Evolutionary conservation across 2,329 filamentous ascomycete species (phyloP).

Genomic region (Penicillium verrucosum): DNA sequence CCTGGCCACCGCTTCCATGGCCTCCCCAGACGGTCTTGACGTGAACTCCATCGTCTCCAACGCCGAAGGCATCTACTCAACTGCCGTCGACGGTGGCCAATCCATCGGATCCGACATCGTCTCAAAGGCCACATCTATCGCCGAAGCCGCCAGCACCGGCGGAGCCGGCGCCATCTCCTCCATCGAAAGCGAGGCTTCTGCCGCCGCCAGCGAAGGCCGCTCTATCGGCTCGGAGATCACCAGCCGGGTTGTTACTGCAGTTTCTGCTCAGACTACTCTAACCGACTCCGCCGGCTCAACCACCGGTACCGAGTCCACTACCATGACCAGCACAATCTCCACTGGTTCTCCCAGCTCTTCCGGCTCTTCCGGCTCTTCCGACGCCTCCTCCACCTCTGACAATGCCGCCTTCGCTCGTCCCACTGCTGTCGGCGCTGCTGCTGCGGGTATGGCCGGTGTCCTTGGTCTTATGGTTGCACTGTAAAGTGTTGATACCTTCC

Average conservation of each 20-base stretch:
- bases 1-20: constrained; percentile 23
- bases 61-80: background rate
- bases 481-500: constrained; percentile 16
- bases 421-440: constrained; percentile 19
- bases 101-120: constrained; percentile 15
- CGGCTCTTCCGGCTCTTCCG: constrained; percentile 8
- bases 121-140: constrained; percentile 8
- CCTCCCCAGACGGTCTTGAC: constrained; percentile 15
- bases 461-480: constrained; percentile 31
- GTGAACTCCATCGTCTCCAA: constrained; percentile 20
- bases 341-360: background rate
- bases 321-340: constrained; percentile 8
- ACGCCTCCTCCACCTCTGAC: constrained; percentile 8
- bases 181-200: constrained; percentile 14
- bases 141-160: constrained; percentile 8
- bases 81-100: constrained; percentile 1
- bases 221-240: constrained; percentile 14
- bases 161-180: constrained; percentile 18
- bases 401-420: constrained; percentile 22
- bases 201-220: constrained; percentile 15
- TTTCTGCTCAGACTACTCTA: constrained; percentile 14
- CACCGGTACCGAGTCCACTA: constrained; percentile 16
- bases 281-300: constrained; percentile 21
- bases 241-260: constrained; percentile 11
- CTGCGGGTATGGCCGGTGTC: constrained; percentile 29